phyloP scores from a whole-genome alignment of 2,329 filamentous ascomycete species.

The Chaetomium olivaceum region DNA sequence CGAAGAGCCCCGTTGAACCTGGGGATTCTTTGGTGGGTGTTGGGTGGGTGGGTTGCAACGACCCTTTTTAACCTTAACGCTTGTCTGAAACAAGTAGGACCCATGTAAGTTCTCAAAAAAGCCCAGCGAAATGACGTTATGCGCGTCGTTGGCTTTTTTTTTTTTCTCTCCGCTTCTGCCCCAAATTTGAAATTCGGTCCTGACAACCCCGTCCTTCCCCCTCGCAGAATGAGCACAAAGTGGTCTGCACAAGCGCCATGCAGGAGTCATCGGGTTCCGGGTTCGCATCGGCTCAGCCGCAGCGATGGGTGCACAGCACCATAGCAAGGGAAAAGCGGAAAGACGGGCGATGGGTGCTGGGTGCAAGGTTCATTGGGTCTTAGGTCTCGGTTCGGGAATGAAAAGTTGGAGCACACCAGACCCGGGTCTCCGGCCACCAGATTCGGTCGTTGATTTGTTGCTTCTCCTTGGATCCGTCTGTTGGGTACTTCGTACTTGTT shows the following conservation, averaged over 20 bases:
- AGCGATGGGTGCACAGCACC: conserved; percentile 1
- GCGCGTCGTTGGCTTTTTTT: background rate
- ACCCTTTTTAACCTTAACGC: background rate
- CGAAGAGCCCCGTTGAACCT: background rate
- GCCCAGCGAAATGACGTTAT: conserved; percentile 18
- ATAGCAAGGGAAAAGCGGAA: background rate
- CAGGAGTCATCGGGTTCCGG: background rate
- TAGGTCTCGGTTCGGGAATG: background rate
- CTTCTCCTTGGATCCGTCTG: background rate
- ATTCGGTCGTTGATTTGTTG: conserved; percentile 4
- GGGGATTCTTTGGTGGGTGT: background rate
- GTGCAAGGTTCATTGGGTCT: conserved; percentile 10
- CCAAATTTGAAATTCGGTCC: background rate
- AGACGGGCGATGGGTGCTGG: background rate
- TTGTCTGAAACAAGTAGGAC: conserved; percentile 9
- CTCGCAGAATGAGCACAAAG: background rate
- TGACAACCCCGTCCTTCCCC: background rate
- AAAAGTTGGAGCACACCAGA: conserved; percentile 8
- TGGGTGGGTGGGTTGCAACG: background rate
- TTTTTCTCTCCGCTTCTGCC: background rate
- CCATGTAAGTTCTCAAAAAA: background rate
- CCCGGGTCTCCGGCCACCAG: conserved; percentile 3
- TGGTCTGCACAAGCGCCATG: background rate
- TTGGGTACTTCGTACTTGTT: conserved; percentile 15
- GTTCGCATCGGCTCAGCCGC: conserved; percentile 5